phyloP scores from a whole-genome alignment of 768 basidiomycete species.

The Symmetrospora coprosmae region DNA sequence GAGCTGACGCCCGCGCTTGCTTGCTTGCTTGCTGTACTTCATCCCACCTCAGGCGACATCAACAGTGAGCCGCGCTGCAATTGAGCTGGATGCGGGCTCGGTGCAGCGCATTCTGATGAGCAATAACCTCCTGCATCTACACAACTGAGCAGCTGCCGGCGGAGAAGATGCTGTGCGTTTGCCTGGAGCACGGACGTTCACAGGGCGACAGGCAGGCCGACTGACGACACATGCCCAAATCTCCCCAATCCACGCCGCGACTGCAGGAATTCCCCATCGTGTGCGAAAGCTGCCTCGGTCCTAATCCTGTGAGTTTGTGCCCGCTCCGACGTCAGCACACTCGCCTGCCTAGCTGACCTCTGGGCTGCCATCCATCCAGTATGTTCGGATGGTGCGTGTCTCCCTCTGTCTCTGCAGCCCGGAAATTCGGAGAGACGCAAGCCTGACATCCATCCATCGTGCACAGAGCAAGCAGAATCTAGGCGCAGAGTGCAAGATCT shows the following conservation, averaged over 20 bases:
- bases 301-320: constrained; percentile 18
- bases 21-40: neutral
- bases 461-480: constrained; percentile 87
- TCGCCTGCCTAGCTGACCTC: constrained; percentile 42
- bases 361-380: constrained; percentile 70
- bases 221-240: too few relatives aligned
- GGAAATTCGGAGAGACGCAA: too few relatives aligned
- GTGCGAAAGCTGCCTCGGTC: constrained; percentile 68
- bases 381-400: constrained; percentile 75
- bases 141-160: constrained; percentile 15
- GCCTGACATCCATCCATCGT: neutral
- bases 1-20: neutral
- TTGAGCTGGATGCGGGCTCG: too few relatives aligned
- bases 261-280: constrained; percentile 53
- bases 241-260: neutral
- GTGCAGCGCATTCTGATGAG: too few relatives aligned
- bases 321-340: neutral
- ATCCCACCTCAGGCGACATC: constrained; percentile 19
- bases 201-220: too few relatives aligned
- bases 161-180: constrained; percentile 20
- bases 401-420: neutral
- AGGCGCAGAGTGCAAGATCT: constrained; percentile 90
- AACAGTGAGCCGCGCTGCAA: constrained; percentile 28
- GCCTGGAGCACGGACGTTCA: too few relatives aligned
- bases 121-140: too few relatives aligned